A percentile compares a stretch with the other conserved stretches of the same genome.
Evolutionary conservation across 1,284 basidiomycete genomes (phyloP).

Genomic region (Ustilago esculenta): DNA sequence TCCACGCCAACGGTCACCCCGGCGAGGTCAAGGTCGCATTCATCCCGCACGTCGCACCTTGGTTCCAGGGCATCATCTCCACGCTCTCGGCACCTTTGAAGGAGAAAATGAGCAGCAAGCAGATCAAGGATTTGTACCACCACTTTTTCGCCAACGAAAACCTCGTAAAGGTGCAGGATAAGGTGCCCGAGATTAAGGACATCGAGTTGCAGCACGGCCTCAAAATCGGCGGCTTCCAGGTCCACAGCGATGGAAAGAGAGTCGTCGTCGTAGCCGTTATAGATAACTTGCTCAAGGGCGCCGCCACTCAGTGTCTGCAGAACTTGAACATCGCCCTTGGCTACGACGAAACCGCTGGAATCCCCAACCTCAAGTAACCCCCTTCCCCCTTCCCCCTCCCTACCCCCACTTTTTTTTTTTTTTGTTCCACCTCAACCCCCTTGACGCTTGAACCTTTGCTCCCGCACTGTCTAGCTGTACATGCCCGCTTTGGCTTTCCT

Average conservation of each 20-base stretch:
- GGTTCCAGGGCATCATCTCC: conserved; percentile 96
- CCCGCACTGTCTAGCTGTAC: too few species aligned
- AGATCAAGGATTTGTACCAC: conserved; percentile 80
- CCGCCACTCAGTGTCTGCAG: conserved; percentile 97
- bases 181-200: conserved; percentile 81
- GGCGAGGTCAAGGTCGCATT: conserved; percentile 79
- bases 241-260: conserved; percentile 85
- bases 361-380: conserved; percentile 68
- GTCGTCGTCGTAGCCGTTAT: conserved; percentile 82
- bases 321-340: conserved; percentile 95
- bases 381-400: too few species aligned
- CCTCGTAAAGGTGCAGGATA: conserved; percentile 76
- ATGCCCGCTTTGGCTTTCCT: too few species aligned
- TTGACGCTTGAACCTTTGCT: too few species aligned
- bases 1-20: not conserved
- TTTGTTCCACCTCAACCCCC: too few species aligned
- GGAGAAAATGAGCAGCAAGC: conserved; percentile 74
- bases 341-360: conserved; percentile 88
- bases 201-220: conserved; percentile 86
- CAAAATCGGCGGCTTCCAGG: conserved; percentile 91
- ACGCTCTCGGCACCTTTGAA: conserved; percentile 83
- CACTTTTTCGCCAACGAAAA: conserved; percentile 79
- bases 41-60: conserved; percentile 85
- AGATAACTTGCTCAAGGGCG: conserved; percentile 96
- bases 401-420: too few species aligned